These are phyloP conservation scores for Cornus suecica DNA, from an alignment of 148 eudicot species.

Conservation along the genomic window DNA sequence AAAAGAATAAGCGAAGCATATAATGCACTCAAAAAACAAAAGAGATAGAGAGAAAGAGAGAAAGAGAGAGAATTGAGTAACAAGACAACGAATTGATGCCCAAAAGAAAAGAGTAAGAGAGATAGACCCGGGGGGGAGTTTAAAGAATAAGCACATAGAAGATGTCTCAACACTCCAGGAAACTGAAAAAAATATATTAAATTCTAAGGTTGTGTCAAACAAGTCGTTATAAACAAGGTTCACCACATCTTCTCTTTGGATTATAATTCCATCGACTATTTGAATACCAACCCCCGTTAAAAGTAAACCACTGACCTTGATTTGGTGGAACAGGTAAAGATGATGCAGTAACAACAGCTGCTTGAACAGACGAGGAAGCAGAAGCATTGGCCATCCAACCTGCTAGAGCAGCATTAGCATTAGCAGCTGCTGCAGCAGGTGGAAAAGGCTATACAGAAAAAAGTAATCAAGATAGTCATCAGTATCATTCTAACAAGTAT, in stretches of 20 bases:
- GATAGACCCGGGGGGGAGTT: too few relatives aligned
- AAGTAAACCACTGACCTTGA: conserved; percentile 54
- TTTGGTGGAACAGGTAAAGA: conserved; percentile 68
- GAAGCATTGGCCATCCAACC: conserved; percentile 97
- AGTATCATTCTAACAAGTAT: neutral
- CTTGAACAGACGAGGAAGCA: conserved; percentile 85
- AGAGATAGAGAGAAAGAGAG: too few relatives aligned
- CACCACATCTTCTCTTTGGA: neutral
- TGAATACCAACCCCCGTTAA: conserved; percentile 2
- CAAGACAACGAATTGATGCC: too few relatives aligned
- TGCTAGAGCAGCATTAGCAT: conserved; percentile 88
- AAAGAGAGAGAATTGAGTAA: too few relatives aligned
- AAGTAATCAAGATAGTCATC: conserved; percentile 8
- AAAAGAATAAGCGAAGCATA: conserved; percentile 12
- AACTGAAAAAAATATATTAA: too few relatives aligned
- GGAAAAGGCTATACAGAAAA: conserved; percentile 65
- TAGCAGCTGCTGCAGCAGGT: conserved; percentile 66
- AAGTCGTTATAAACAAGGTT: neutral
- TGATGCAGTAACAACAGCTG: conserved; percentile 87
- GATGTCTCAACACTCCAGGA: neutral
- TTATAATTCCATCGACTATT: neutral
- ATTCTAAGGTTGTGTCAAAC: neutral
- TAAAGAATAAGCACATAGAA: too few relatives aligned
- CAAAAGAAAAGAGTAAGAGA: too few relatives aligned
- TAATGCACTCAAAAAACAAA: too few relatives aligned